Conservation (phyloP, 305 asterid genomes). For the Solanum hybrid region DNA sequence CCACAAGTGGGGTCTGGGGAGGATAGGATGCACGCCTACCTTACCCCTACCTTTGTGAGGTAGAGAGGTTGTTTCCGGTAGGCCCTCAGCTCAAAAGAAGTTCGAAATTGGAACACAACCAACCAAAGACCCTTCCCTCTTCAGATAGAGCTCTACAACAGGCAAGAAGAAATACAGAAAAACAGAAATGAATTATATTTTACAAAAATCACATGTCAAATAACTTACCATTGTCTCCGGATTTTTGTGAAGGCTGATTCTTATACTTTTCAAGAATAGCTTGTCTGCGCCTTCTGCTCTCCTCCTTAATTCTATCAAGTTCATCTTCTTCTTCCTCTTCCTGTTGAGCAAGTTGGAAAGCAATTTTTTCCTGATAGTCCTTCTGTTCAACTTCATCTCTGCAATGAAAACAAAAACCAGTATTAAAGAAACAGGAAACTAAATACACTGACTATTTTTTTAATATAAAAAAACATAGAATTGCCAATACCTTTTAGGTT, state of each 20-base stretch:
- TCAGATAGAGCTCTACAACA: background rate
- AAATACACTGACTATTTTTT: background rate
- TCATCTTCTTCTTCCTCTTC: slow-evolving; percentile 73
- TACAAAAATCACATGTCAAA: background rate
- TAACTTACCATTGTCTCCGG: slow-evolving; percentile 20
- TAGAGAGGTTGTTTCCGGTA: background rate
- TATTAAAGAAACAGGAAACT: background rate
- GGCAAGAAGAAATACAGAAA: background rate
- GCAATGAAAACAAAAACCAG: slow-evolving; percentile 10
- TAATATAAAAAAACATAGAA: background rate
- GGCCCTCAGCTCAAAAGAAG: background rate
- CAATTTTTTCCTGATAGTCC: slow-evolving; percentile 63
- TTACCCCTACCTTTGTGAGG: background rate
- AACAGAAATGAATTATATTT: background rate
- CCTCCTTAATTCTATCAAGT: slow-evolving; percentile 80
- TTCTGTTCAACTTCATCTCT: slow-evolving; percentile 67
- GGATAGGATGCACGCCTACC: background rate
- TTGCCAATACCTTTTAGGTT: slow-evolving; percentile 39
- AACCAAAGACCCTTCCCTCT: background rate
- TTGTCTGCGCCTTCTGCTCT: slow-evolving; percentile 77
- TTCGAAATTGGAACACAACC: background rate
- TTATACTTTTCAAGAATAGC: slow-evolving; percentile 86
- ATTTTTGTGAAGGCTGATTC: slow-evolving; percentile 29
- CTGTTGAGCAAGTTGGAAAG: slow-evolving; percentile 68
- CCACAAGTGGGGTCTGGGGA: background rate